phyloP scores from a whole-genome alignment of 1,284 basidiomycete species.

The Chalciporus sp. region DNA sequence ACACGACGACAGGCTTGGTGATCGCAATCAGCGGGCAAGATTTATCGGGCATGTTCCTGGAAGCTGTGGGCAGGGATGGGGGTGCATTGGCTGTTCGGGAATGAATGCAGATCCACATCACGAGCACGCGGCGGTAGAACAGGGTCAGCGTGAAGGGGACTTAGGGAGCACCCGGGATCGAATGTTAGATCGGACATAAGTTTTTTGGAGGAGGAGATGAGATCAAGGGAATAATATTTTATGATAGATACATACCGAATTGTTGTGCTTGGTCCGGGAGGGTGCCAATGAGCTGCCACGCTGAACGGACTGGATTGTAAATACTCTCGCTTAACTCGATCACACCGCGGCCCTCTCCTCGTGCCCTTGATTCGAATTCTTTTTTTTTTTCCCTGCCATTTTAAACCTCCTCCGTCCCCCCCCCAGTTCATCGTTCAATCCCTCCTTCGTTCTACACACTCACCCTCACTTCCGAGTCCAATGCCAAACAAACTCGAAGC shows the following conservation, averaged over 20 bases:
- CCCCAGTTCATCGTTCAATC: slow-evolving; percentile 20
- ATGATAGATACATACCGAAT: slow-evolving; percentile 1
- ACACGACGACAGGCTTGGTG: slow-evolving; percentile 16
- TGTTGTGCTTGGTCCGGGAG: slow-evolving; percentile 7
- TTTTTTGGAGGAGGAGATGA: neutral
- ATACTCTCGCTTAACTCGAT: slow-evolving; percentile 42
- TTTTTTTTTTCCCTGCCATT: slow-evolving; percentile 56
- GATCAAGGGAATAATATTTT: neutral
- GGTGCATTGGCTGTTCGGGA: slow-evolving; percentile 24
- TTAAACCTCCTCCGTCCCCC: slow-evolving; percentile 40
- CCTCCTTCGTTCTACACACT: slow-evolving; percentile 21
- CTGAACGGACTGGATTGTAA: slow-evolving; percentile 39
- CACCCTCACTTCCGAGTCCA: slow-evolving; percentile 23
- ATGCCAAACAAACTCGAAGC: slow-evolving; percentile 50
- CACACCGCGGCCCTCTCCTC: slow-evolving; percentile 56
- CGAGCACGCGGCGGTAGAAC: neutral
- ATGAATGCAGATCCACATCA: slow-evolving; percentile 37
- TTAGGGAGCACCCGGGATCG: neutral
- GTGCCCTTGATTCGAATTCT: slow-evolving; percentile 65
- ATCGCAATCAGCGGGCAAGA: slow-evolving; percentile 28
- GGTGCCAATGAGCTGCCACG: slow-evolving; percentile 17
- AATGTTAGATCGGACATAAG: neutral
- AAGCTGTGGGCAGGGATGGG: slow-evolving; percentile 25
- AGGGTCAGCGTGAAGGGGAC: neutral
- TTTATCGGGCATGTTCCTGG: slow-evolving; percentile 32